Evolutionary conservation across 805 yeast species (phyloP), one percentile per base, ranked within the genome.

Genomic region (Candida quercuum): DNA sequence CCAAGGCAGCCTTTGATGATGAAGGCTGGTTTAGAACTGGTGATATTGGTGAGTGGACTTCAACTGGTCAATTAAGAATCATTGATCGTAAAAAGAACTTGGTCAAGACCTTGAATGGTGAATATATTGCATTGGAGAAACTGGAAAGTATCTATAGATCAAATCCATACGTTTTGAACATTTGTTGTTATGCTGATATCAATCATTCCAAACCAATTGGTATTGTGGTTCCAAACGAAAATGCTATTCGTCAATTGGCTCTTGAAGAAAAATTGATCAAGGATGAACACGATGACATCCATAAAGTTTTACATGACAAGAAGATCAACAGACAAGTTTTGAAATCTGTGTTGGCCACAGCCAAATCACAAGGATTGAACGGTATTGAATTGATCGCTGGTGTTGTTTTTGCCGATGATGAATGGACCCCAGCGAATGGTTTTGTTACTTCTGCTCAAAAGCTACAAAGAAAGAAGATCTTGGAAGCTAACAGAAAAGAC

Each of bases 371-470:
- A 59, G 96, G 95, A 9, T 74, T 93, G 48, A 69, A 63, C 35
- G 95, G 96, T 42, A 89, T 87, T 49, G 98, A 93, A 65, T 69
- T 91, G 47, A 58, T 93, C 40, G 77, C 76, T 47, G 95, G 89
- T 49, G 71, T 83, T 43, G 87, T 83, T 12, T 61, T 93, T 42
- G 72, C 79, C 40, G 89, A 86, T 47, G 91, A 79, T 36, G 99
- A 93, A 68, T 93, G 99, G 98, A 93, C 98, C 28, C 98, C 99
- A 30, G 93, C 87, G 63, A 86, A 78, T 57, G 98, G 96, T 1
- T 86, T 68, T 48, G 94, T 91, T 40, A 88, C 98, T 13, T 80
- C 94, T 41, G 99, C 99, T 19, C 97, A 89, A 66, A 93, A 93
- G 67, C 74, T 93, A 55, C 96, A 91, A 71, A 83, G 99, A 71